Percentiles rank a stretch among this genome's conserved stretches.
Evolutionary conservation across 2,329 filamentous ascomycete species (phyloP).

Genomic region (Colletotrichum cuscutae): DNA sequence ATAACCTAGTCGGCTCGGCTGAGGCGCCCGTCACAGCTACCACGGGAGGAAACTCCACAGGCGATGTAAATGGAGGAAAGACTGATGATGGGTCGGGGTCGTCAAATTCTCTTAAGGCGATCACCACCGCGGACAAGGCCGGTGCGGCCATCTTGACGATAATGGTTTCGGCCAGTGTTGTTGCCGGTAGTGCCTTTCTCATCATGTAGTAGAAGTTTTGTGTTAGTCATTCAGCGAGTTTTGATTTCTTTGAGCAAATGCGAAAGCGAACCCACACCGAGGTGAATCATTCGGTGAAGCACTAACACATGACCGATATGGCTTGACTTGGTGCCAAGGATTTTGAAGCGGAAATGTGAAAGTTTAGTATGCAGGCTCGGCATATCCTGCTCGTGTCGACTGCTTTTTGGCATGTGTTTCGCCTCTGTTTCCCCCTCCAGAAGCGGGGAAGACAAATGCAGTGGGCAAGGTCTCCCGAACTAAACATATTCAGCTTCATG

Average conservation of each 20-base stretch:
- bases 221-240: background rate
- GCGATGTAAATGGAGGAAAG: conserved; percentile 44
- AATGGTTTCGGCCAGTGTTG: conserved; percentile 59
- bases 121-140: conserved; percentile 70
- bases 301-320: too few species aligned
- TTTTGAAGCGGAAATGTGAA: background rate
- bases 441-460: background rate
- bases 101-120: conserved; percentile 31
- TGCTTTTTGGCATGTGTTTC: background rate
- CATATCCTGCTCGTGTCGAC: background rate
- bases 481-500: background rate
- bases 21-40: conserved; percentile 54
- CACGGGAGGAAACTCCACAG: conserved; percentile 63
- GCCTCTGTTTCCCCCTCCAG: background rate
- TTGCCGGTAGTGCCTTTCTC: conserved; percentile 40
- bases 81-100: conserved; percentile 11
- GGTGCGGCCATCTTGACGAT: conserved; percentile 75
- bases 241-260: background rate
- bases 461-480: background rate
- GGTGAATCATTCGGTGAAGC: background rate
- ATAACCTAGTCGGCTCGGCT: conserved; percentile 54
- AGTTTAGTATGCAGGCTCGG: background rate
- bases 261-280: background rate
- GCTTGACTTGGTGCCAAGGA: background rate
- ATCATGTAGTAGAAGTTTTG: background rate